These are phyloP conservation scores for Nothophaeocryptopus gaeumannii DNA, from an alignment of 2,329 filamentous ascomycete species.

Conservation along the genomic window DNA sequence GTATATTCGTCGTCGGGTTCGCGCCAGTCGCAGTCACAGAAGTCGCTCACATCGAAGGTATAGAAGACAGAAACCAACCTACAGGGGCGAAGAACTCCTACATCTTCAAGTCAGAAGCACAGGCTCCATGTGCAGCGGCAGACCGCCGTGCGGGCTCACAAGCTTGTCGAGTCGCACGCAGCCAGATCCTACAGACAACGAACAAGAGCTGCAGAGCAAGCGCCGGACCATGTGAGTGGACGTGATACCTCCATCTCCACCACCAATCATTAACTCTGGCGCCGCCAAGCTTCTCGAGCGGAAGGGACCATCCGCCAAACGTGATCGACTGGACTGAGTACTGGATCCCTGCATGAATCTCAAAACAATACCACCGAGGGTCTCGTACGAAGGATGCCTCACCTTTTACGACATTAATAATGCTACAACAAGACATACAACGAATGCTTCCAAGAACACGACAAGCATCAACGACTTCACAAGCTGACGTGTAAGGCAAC, in stretches of 20 bases:
- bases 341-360: background rate
- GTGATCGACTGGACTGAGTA: background rate
- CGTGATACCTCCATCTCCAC: background rate
- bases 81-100: too few species aligned
- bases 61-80: background rate
- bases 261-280: background rate
- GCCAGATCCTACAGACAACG: constrained; percentile 11
- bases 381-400: too few species aligned
- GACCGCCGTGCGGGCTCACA: background rate
- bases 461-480: too few species aligned
- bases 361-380: background rate
- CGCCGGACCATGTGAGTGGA: constrained; percentile 2
- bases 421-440: too few species aligned
- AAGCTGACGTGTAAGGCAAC: too few species aligned
- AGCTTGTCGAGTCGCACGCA: constrained; percentile 9
- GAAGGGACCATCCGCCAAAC: too few species aligned
- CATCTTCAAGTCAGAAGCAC: background rate
- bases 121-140: constrained; percentile 8
- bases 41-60: constrained; percentile 5
- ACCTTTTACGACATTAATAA: too few species aligned
- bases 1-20: background rate
- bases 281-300: too few species aligned
- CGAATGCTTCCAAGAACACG: too few species aligned
- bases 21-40: background rate
- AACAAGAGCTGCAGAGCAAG: constrained; percentile 14